Conservation (phyloP, 2,329 filamentous ascomycete genomes). For the Paraphoma chrysanthemicola region DNA sequence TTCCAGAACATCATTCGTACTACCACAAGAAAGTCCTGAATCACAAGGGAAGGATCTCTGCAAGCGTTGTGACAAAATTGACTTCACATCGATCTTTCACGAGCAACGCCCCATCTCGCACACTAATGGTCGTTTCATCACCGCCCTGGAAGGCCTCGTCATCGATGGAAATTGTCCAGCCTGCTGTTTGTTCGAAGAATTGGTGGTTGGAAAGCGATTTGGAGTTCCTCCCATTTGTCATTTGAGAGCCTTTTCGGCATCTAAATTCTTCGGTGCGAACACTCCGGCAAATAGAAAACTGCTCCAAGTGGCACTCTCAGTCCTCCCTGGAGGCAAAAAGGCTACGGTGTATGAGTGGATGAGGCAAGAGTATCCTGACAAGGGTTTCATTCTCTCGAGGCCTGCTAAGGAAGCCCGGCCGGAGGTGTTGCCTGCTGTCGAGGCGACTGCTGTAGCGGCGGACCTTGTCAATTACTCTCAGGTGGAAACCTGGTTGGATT, state of each 20-base stretch:
- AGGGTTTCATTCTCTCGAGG: neutral
- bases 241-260: neutral
- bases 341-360: neutral
- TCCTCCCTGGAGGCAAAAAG: neutral
- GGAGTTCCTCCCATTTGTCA: neutral
- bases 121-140: neutral
- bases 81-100: neutral
- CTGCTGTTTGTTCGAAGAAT: neutral
- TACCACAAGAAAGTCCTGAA: no score
- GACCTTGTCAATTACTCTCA: neutral
- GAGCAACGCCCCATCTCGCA: neutral
- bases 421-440: neutral
- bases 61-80: neutral
- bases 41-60: neutral
- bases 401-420: neutral
- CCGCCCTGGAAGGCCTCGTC: neutral
- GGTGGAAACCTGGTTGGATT: neutral
- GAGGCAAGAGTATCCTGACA: neutral
- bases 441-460: neutral
- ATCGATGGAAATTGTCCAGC: neutral
- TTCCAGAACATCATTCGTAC: no score
- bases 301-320: neutral
- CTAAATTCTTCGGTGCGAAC: neutral
- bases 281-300: neutral
- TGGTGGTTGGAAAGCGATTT: neutral